Evolutionary conservation across 306 rosid genomes (phyloP).

Genomic region (Corylus heterophylla): DNA sequence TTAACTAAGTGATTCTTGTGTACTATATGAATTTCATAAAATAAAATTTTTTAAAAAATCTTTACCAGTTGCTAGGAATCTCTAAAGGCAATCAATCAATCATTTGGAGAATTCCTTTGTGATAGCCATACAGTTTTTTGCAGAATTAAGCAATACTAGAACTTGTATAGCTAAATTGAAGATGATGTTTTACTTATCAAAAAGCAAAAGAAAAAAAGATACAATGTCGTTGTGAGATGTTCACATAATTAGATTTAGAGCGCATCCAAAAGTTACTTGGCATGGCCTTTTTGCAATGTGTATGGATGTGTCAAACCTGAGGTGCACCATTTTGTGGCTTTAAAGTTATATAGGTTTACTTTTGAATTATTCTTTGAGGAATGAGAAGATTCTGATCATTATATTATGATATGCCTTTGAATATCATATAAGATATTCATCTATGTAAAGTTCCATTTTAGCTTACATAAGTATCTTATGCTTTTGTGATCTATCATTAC

Average conservation of each 20-base stretch:
- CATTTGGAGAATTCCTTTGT: not conserved
- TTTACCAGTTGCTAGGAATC: conserved; percentile 3
- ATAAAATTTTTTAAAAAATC: not conserved
- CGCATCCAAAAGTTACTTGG: not conserved
- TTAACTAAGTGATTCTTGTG: conserved; percentile 7
- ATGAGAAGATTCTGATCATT: not conserved
- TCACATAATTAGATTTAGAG: not conserved
- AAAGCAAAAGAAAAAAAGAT: not conserved
- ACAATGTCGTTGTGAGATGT: not conserved
- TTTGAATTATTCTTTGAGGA: not conserved
- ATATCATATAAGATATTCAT: not conserved
- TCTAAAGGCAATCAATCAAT: not conserved
- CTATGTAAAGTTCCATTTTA: not conserved
- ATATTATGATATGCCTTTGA: no score
- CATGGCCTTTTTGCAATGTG: not conserved
- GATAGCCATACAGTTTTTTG: not conserved
- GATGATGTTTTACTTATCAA: not conserved
- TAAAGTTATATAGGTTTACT: not conserved
- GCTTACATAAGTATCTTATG: not conserved
- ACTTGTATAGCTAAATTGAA: not conserved
- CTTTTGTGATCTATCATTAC: not conserved
- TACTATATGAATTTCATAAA: not conserved
- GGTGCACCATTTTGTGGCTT: not conserved
- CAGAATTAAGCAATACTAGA: not conserved
- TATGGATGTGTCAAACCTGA: not conserved